Percentiles rank a stretch among this genome's conserved stretches.
These are phyloP conservation scores for Hapsidospora chrysogenum DNA, from an alignment of 495 filamentous ascomycete species.

Conservation along the genomic window DNA sequence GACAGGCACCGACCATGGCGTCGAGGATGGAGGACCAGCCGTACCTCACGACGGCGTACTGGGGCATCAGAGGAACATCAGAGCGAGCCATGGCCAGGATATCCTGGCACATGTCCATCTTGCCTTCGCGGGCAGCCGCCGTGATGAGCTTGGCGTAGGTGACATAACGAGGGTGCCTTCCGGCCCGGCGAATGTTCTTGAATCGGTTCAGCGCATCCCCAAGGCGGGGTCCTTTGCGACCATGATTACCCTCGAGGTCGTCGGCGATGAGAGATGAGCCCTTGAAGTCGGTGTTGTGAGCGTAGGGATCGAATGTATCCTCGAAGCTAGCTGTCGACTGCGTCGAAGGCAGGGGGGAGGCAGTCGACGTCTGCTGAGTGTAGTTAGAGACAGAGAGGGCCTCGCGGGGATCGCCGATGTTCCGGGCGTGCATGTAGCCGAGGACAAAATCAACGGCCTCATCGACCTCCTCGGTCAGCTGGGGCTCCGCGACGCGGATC, in stretches of 20 bases:
- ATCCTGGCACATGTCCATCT: constrained; percentile 66
- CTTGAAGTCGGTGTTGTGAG: constrained; percentile 74
- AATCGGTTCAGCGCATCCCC: constrained; percentile 70
- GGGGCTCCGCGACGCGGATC: constrained; percentile 41
- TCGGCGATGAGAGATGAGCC: constrained; percentile 82
- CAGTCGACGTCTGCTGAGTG: constrained; percentile 8
- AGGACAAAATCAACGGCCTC: constrained; percentile 72
- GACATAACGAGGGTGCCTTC: constrained; percentile 84
- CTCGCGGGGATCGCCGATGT: constrained; percentile 27
- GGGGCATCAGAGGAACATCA: constrained; percentile 68
- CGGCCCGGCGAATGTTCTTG: constrained; percentile 80
- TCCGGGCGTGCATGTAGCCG: constrained; percentile 48
- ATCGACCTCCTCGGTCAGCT: constrained; percentile 63
- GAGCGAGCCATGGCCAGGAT: constrained; percentile 72
- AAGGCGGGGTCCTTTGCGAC: constrained; percentile 51
- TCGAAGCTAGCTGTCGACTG: constrained; percentile 33
- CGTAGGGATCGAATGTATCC: constrained; percentile 81
- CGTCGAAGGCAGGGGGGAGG: constrained; percentile 19
- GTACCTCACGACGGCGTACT: constrained; percentile 72
- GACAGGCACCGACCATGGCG: constrained; percentile 86
- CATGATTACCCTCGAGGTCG: constrained; percentile 57
- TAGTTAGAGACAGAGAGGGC: constrained; percentile 14
- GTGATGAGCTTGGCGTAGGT: constrained; percentile 91
- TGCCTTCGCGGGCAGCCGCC: constrained; percentile 67
- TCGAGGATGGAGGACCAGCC: constrained; percentile 93